A percentile compares a stretch with the other conserved stretches of the same genome.
Evolutionary conservation across 139 green algal species (phyloP).

Genomic region (Picochlorum sp.): DNA sequence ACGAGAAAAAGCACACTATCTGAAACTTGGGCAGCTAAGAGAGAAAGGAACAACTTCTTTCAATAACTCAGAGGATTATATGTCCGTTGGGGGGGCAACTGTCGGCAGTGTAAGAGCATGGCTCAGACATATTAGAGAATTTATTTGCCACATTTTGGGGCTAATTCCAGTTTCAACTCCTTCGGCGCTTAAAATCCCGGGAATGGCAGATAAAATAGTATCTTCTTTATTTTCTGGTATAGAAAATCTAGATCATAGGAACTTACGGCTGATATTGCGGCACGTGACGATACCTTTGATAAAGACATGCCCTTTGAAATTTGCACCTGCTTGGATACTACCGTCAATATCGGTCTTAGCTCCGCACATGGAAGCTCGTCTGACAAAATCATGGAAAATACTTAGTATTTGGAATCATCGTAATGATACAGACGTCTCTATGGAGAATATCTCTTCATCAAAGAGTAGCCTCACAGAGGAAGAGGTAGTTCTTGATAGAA

Average conservation of each 20-base stretch:
- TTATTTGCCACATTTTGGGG: conserved; percentile 32
- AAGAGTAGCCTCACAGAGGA: conserved; percentile 29
- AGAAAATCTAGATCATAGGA: conserved; percentile 31
- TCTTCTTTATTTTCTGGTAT: conserved; percentile 5
- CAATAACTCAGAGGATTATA: conserved; percentile 21
- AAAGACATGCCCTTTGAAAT: not conserved
- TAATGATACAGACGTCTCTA: not conserved
- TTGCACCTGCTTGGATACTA: conserved; percentile 24
- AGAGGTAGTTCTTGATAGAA: conserved; percentile 47
- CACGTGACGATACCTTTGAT: conserved; percentile 45
- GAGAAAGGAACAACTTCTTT: not conserved
- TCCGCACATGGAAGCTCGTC: conserved; percentile 31
- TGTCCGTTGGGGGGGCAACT: conserved; percentile 22
- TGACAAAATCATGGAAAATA: not conserved
- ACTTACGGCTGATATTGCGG: conserved; percentile 50
- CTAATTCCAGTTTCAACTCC: conserved; percentile 10
- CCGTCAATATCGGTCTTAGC: conserved; percentile 25
- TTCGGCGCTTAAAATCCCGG: conserved; percentile 1
- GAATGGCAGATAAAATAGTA: not conserved
- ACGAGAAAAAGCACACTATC: conserved; percentile 47
- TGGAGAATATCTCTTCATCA: not conserved
- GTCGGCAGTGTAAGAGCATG: conserved; percentile 20
- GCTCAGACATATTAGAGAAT: conserved; percentile 32
- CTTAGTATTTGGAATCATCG: not conserved
- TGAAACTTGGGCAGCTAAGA: conserved; percentile 15